Percentiles rank a stretch among this genome's conserved stretches.
phyloP scores from a whole-genome alignment of 306 rosid species.

The Carpinus fangiana region DNA sequence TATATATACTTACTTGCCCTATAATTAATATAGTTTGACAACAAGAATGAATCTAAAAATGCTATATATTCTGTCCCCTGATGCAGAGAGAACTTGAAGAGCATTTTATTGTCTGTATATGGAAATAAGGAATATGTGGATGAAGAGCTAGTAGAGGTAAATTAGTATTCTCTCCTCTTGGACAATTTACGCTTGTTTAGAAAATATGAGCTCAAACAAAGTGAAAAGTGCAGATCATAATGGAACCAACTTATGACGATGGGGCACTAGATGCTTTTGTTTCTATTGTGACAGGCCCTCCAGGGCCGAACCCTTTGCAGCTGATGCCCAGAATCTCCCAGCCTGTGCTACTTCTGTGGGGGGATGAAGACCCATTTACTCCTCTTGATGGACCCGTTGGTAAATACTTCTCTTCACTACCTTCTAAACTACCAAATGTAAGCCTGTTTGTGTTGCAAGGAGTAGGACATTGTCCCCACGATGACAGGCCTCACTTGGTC shows the following conservation, averaged over 20 bases:
- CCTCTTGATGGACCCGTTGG: constrained; percentile 97
- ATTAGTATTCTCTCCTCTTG: not conserved
- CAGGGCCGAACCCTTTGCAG: constrained; percentile 79
- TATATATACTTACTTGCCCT: not conserved
- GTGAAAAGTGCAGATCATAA: constrained; percentile 58
- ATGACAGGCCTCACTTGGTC: constrained; percentile 78
- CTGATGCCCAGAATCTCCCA: constrained; percentile 64
- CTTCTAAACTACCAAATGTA: constrained; percentile 54
- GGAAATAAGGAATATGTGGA: constrained; percentile 80
- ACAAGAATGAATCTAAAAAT: constrained; percentile 9
- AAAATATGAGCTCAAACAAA: constrained; percentile 4
- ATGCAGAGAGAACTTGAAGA: constrained; percentile 75
- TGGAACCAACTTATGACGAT: constrained; percentile 64
- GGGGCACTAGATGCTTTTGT: constrained; percentile 92
- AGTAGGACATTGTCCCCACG: constrained; percentile 96
- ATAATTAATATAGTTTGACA: not conserved
- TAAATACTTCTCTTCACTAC: constrained; percentile 64
- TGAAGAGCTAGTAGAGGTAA: constrained; percentile 81
- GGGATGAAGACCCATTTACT: constrained; percentile 85
- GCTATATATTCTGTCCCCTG: not conserved
- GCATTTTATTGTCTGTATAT: constrained; percentile 67
- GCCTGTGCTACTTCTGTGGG: constrained; percentile 88
- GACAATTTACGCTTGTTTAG: not conserved
- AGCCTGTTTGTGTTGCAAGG: constrained; percentile 66
- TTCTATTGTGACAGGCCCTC: constrained; percentile 85